Base-by-base conservation (phyloP, 192 early-diverging fungal species). In the Backusella luteola region DNA sequence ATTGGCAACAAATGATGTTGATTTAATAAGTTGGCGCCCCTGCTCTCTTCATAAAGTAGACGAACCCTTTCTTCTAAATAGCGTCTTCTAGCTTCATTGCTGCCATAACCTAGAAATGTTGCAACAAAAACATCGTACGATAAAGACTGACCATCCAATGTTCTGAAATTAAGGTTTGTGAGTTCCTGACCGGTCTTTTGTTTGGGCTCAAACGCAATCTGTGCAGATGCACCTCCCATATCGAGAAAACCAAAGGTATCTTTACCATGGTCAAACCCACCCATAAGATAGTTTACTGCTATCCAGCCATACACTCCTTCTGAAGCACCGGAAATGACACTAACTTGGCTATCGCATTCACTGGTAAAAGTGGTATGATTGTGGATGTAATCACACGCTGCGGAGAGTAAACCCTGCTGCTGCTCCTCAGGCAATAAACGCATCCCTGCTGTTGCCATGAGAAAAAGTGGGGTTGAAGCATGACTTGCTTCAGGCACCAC, bases 261-360 rank as follows among this genome's bases (percentile, higher is more conserved):
- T 73, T 70, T 36, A 6, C 81, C 84, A 15, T 75, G 73, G 41
- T 86, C 84, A 73, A 97, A 96, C 7, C 93, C 92, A 36, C 86
- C 87, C 88, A 95, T 91, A 26, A 98, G 81, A 71, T 98, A 97
- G 79, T 99, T 99, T 69, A 97, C 91, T 1, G 97, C 92, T 8
- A 96, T 73, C 98, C 98, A 99, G 5, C 96, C 97, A 81, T 93
- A 98, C 19, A 99, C 88, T 2, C 98, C 98, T 81, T 99, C 98
- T 66, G 88, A 84, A 80, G 96, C 93, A 26, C 98, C 98, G 9
- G 94, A 89, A 32, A 99, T 99, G 35, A 97, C 93, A 38, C 90
- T 89, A 75, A 99, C 92, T 73, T 95, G 93, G 5, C 82, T 81
- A 23, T 76, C 68, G 74, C 97, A 99, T 17, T 91, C 91, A 17